Evolutionary conservation across 2,329 filamentous ascomycete genomes (phyloP).

Genomic region (Aureobasidium sp.): DNA sequence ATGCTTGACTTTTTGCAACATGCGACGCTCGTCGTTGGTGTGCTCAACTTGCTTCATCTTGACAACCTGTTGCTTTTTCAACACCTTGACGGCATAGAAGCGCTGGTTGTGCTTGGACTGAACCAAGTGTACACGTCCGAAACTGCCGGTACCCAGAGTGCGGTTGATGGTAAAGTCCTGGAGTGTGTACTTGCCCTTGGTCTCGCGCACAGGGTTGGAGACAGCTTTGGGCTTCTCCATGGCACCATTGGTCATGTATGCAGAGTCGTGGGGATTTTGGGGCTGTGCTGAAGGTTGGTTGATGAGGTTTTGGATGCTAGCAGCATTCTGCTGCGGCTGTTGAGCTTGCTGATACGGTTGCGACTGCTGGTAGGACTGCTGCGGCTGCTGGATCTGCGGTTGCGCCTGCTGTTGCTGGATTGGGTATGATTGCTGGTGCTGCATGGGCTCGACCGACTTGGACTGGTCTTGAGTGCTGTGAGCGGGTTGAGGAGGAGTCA

Average conservation of each 20-base stretch:
- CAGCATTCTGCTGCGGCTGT: constrained; percentile 58
- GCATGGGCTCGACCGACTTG: constrained; percentile 36
- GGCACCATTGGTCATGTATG: constrained; percentile 30
- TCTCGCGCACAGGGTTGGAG: constrained; percentile 52
- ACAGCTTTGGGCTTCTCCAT: constrained; percentile 30
- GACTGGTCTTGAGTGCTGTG: neutral
- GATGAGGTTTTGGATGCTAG: constrained; percentile 79
- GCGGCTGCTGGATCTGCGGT: constrained; percentile 15
- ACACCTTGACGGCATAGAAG: constrained; percentile 96
- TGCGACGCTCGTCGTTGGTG: constrained; percentile 93
- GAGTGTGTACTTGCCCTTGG: constrained; percentile 95
- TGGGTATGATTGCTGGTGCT: constrained; percentile 23
- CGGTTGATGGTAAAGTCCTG: constrained; percentile 82
- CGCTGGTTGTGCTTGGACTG: constrained; percentile 97
- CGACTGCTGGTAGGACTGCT: constrained; percentile 16
- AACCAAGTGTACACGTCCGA: constrained; percentile 91
- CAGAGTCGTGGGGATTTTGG: constrained; percentile 28
- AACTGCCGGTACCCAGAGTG: constrained; percentile 92
- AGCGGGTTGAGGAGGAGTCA: constrained; percentile 1
- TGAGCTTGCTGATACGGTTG: constrained; percentile 18
- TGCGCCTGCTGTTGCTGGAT: constrained; percentile 17
- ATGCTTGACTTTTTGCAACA: constrained; percentile 95
- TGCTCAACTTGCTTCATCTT: constrained; percentile 99
- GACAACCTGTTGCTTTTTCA: constrained; percentile 97
- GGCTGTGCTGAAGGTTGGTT: constrained; percentile 52